Evolutionary conservation across 2,329 filamentous ascomycete species (phyloP).

Genomic region (Scedosporium aurantiacum): DNA sequence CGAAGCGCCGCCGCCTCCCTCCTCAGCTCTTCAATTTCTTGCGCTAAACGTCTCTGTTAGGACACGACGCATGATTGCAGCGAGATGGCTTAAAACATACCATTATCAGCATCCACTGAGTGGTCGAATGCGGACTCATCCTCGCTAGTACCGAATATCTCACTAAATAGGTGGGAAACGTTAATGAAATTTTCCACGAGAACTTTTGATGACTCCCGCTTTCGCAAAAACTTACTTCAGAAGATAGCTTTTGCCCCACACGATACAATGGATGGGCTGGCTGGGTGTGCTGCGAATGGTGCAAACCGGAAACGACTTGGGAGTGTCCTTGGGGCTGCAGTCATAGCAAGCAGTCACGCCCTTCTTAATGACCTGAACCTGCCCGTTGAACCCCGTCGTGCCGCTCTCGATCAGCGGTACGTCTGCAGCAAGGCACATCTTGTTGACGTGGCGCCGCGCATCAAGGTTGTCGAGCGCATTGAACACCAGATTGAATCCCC

Average conservation of each 20-base stretch:
- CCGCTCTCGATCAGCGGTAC: slow-evolving; percentile 91
- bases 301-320: slow-evolving; percentile 90
- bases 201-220: neutral
- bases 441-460: slow-evolving; percentile 87
- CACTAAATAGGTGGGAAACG: slow-evolving; percentile 23
- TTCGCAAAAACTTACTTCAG: slow-evolving; percentile 46
- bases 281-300: slow-evolving; percentile 94
- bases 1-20: slow-evolving; percentile 77
- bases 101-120: slow-evolving; percentile 71
- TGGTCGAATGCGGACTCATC: slow-evolving; percentile 74
- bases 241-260: slow-evolving; percentile 96
- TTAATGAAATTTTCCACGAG: neutral
- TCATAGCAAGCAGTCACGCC: slow-evolving; percentile 92
- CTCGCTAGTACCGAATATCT: slow-evolving; percentile 87
- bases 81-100: slow-evolving; percentile 23
- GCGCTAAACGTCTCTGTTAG: slow-evolving; percentile 25
- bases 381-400: slow-evolving; percentile 94
- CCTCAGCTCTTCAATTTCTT: slow-evolving; percentile 79
- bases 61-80: neutral
- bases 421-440: slow-evolving; percentile 88
- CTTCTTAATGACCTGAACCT: slow-evolving; percentile 94
- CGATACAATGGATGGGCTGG: slow-evolving; percentile 96
- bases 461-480: slow-evolving; percentile 96
- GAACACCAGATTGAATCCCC: slow-evolving; percentile 74
- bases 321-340: slow-evolving; percentile 78